Percentiles rank a stretch among this genome's conserved stretches.
phyloP scores from a whole-genome alignment of 306 rosid species.

The Pachyrhizus erosus region DNA sequence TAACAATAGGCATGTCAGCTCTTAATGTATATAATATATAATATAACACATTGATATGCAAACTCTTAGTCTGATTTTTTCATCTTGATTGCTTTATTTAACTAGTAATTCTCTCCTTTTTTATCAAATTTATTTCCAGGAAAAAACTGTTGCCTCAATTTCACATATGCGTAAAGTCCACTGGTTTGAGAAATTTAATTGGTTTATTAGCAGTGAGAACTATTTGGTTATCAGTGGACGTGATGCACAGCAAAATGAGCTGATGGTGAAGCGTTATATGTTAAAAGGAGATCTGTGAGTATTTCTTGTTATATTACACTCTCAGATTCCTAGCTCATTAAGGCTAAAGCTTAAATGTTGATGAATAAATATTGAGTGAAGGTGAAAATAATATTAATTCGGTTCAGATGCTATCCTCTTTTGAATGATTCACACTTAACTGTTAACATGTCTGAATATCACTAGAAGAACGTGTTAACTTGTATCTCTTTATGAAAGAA shows the following conservation, averaged over 20 bases:
- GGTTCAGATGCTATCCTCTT: conserved; percentile 17
- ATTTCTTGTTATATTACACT: conserved; percentile 39
- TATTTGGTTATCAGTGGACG: conserved; percentile 97
- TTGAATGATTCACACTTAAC: not conserved
- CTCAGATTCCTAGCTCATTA: not conserved
- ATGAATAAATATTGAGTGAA: conserved; percentile 11
- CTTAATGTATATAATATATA: conserved; percentile 4
- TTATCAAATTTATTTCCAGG: conserved; percentile 62
- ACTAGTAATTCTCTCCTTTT: not conserved
- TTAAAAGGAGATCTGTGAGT: conserved; percentile 98
- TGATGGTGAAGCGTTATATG: conserved; percentile 99
- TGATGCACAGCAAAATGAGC: conserved; percentile 99
- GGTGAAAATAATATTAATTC: conserved; percentile 27
- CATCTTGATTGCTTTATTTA: conserved; percentile 9
- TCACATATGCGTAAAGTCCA: conserved; percentile 99
- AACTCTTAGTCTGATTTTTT: conserved; percentile 3
- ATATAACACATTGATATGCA: conserved; percentile 5
- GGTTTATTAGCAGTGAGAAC: conserved; percentile 99
- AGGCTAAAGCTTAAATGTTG: conserved; percentile 29
- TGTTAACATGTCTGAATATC: not conserved
- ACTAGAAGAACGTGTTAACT: conserved; percentile 18
- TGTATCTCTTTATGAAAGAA: not conserved
- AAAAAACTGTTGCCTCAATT: conserved; percentile 87
- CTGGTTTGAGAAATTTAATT: conserved; percentile 99
- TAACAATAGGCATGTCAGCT: not conserved